phyloP scores from a whole-genome alignment of 345 rosid species.

The Fremontodendron californicum region DNA sequence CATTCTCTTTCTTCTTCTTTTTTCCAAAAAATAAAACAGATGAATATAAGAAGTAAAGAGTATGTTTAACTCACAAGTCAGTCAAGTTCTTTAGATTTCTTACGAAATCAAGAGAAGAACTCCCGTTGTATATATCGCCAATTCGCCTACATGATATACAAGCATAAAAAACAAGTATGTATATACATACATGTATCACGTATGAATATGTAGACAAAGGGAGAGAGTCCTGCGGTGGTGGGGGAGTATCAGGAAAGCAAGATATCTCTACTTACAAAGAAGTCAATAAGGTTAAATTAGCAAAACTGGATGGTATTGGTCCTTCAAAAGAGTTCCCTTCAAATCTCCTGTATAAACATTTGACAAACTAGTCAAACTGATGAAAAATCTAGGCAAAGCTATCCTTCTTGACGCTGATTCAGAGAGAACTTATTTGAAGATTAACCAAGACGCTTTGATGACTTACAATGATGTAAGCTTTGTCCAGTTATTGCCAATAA shows the following conservation, averaged over 20 bases:
- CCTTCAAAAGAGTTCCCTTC: slow-evolving; percentile 40
- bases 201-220: background rate
- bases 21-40: background rate
- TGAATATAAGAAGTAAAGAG: background rate
- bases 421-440: background rate
- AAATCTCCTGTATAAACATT: slow-evolving; percentile 28
- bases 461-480: slow-evolving; percentile 21
- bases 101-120: slow-evolving; percentile 44
- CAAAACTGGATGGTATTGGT: slow-evolving; percentile 38
- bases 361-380: background rate
- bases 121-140: slow-evolving; percentile 30
- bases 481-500: slow-evolving; percentile 36
- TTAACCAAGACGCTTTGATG: background rate
- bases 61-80: slow-evolving; percentile 33
- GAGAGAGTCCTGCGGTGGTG: background rate
- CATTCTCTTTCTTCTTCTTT: background rate
- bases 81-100: slow-evolving; percentile 30
- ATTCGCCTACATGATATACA: slow-evolving; percentile 28
- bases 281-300: slow-evolving; percentile 23
- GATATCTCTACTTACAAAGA: slow-evolving; percentile 32
- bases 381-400: background rate
- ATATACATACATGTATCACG: background rate
- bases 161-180: background rate
- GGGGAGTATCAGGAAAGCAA: background rate
- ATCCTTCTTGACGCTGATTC: background rate